phyloP scores from a whole-genome alignment of 257 asterid genomes.

The Vinca minor region DNA sequence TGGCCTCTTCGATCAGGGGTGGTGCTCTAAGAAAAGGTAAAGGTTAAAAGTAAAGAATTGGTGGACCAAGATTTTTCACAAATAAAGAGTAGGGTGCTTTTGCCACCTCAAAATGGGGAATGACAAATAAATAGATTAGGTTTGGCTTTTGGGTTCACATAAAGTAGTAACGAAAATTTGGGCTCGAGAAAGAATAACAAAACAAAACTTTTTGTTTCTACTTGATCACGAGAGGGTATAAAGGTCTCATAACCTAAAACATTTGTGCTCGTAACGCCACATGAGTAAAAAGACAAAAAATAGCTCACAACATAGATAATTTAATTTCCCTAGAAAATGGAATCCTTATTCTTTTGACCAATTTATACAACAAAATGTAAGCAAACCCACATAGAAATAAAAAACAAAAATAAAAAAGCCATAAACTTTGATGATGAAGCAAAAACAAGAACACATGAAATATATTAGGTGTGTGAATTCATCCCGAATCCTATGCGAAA shows the following conservation, averaged over 20 bases:
- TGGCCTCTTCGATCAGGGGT: background rate
- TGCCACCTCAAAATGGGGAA: background rate
- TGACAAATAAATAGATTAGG: no score
- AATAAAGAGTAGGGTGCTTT: background rate
- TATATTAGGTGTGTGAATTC: no score
- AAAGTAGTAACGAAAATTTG: background rate
- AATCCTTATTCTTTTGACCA: slow-evolving; percentile 1
- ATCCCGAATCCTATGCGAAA: no score
- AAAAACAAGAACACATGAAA: background rate
- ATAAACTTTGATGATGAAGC: no score
- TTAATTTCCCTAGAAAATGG: background rate
- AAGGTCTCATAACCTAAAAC: background rate
- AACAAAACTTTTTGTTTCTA: background rate
- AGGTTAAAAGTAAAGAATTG: background rate
- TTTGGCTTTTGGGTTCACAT: background rate
- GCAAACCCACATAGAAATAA: background rate
- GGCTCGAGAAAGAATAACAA: background rate
- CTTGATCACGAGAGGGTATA: slow-evolving; percentile 8
- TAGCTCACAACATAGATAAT: background rate
- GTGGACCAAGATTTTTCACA: background rate
- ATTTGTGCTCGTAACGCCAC: background rate
- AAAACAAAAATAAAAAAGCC: no score
- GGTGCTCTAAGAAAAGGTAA: background rate
- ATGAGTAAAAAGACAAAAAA: slow-evolving; percentile 2
- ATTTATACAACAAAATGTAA: background rate